These are phyloP conservation scores for Salix udensis DNA, from an alignment of 345 rosid genomes.

Conservation along the genomic window DNA sequence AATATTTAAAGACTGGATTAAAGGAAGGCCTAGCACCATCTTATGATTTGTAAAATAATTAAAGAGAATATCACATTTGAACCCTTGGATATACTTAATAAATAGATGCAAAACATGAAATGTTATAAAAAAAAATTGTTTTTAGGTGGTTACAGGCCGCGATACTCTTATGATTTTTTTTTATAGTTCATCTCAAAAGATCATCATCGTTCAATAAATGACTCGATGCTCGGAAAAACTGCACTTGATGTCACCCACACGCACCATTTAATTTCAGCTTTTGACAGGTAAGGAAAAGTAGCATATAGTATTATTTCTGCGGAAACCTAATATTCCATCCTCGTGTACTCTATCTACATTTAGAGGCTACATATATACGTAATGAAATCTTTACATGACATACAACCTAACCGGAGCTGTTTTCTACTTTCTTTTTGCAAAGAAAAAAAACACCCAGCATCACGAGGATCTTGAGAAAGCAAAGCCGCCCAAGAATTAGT, in stretches of 20 bases:
- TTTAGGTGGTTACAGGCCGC: not conserved
- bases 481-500: constrained; percentile 18
- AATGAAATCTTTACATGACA: not conserved
- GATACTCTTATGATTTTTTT: not conserved
- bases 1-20: too few relatives aligned
- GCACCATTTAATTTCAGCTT: not conserved
- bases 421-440: not conserved
- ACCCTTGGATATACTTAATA: too few relatives aligned
- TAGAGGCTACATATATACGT: not conserved
- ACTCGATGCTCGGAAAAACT: not conserved
- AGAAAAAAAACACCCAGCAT: constrained; percentile 2
- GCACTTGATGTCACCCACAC: not conserved
- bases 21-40: too few relatives aligned
- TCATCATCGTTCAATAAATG: not conserved
- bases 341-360: not conserved
- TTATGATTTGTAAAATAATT: too few relatives aligned
- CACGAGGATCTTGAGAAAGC: constrained; percentile 32
- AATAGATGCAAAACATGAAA: too few relatives aligned
- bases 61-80: too few relatives aligned
- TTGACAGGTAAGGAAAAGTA: not conserved
- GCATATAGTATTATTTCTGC: not conserved
- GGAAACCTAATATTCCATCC: constrained; percentile 14
- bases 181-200: not conserved
- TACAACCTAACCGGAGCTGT: constrained; percentile 14
- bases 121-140: not conserved